Evolutionary conservation across 2,329 filamentous ascomycete species (phyloP), one percentile per base, ranked within the genome.

Genomic region (Podosphaera aphanis): DNA sequence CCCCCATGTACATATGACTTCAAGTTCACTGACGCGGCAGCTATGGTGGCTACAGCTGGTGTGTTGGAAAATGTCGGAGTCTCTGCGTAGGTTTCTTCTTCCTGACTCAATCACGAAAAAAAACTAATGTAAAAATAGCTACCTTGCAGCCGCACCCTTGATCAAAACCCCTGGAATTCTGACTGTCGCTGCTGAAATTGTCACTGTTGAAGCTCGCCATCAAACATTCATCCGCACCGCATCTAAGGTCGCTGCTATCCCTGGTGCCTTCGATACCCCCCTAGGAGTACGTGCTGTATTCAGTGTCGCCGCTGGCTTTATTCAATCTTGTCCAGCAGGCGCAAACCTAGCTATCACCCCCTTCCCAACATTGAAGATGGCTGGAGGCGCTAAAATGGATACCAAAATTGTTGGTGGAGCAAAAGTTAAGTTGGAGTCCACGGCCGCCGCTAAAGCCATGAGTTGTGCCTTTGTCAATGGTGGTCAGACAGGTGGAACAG

Each of bases 1-100:
- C 64, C 72, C 59, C 69, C 74, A 5, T 84, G 80, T 69, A 65
- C 66, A 45, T 85, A 85, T 66, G 71, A 79, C 64, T 85, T 85
- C 57, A 67, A 66, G 20, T 74, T 81, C 60, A 75, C 73, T 44
- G 70, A 75, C 53, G 76, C 77, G 42, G 64, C 66, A 19, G 63
- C 64, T 56, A 83, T 85, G 74, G 69, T 85, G 33, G 71, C 69
- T 43, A 79, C 75, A 2, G 79, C 79, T 13, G 69, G 70, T 52
- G 65, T 83, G 19, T 72, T 85, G 48, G 80, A 85, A 62, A 79
- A 73, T 55, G 70, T 83, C 48, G 79, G 79, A 60, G 70, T 83
- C 27, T 79, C 76, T n/a, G 79, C 79, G 50, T 79, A 77, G 40
- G 59, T 51, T 41, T 31, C 15, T 4, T 40, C 43, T 43, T 25